Evolutionary conservation across 2,329 filamentous ascomycete genomes (phyloP), one percentile per base, ranked within the genome.

Genomic region (Scedosporium dehoogii): DNA sequence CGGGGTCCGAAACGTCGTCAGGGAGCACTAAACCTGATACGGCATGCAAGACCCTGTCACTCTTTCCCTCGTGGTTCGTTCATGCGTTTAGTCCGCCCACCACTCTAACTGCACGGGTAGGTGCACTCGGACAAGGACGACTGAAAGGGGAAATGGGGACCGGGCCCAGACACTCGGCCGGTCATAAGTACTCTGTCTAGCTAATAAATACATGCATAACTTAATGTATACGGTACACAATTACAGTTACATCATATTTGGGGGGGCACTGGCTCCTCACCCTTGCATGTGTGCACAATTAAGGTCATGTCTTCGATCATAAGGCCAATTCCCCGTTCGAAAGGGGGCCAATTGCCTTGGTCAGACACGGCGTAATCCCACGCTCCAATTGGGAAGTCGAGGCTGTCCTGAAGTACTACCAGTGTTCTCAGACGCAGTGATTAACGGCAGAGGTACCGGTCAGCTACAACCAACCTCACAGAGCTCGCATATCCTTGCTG

Each of bases 1-100:
- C 42, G 58, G 58, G 42, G 58, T 60, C 44, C 58, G 58, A 60
- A 60, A 60, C 58, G 41, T 51, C 58, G 58, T 18, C 58, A n/a
- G 38, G 41, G 16, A 41, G 42, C 42, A 16, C 56, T 42, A 58
- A 55, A 23, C 51, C 51, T 55, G 51, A 55, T 55, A 55, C 51
- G 51, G 51, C 23, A 48, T 48, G n/a, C 16, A 7, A 55, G 51
- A 14, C 51, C 44, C 51, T 55, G 18, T 55, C 51, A 23, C 21
- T 27, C 21, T 25, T 16, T 55, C 51, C 23, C 51, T 55, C 51
- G 12, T 27, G 51, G 23, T 55, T 27, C 44, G 44, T 48, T 48
- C 44, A 16, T 48, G 44, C 44, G 44, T 48, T 48, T 48, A 5
- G 44, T 48, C 44, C 44, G 14, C 44, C 44, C n/a, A 48, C 44